Evolutionary conservation across 768 basidiomycete species (phyloP), one percentile per base, ranked within the genome.

Genomic region (Epithele typhae): DNA sequence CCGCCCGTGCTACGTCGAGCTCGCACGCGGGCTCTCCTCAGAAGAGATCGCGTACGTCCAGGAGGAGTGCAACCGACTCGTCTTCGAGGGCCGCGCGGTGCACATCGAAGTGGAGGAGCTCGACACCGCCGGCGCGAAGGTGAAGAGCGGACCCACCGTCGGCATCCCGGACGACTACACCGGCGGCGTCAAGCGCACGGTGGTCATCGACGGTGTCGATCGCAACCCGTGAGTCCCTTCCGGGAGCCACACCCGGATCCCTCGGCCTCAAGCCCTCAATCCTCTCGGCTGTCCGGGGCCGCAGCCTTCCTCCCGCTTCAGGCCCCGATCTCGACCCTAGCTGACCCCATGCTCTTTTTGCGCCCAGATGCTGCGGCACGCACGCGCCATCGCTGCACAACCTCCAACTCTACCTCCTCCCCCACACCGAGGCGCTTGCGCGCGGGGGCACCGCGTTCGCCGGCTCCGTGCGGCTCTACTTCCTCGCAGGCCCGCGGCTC

Each of bases 151-250:
- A 14, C 73, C 80, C 18, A 65, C 74, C 23, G 71, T 78, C 3
- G 78, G 69, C 2, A 74, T 89, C 12, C 86, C 88, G 4, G 66
- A 72, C 3, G 82, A 90, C 63, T 89, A 90, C 56, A 81, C 82
- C 5, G 86, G 84, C 4, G 84, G 82, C 12, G 78, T 87, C 52
- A 86, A 76, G 58, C 73, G 92, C n/a, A 81, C 87, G 9, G 79
- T 93, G 25, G 73, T 85, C 22, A 94, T 96, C 43, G 87, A 92
- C 42, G 82, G 81, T 11, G 70, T 92, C 4, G 92, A 93, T 62
- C 75, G 83, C 34, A 88, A 84, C 61, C 85, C 85, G 81, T 88
- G 66, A 57, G 84, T 61, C 35, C 40, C 40, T 37, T 14, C 21
- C 22, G 38, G 38, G 27, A n/a, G 23, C 10, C 54, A 43, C 19